These are phyloP conservation scores for Plasmopara viticola DNA, from an alignment of 352 stramenopile genomes.

Conservation along the genomic window DNA sequence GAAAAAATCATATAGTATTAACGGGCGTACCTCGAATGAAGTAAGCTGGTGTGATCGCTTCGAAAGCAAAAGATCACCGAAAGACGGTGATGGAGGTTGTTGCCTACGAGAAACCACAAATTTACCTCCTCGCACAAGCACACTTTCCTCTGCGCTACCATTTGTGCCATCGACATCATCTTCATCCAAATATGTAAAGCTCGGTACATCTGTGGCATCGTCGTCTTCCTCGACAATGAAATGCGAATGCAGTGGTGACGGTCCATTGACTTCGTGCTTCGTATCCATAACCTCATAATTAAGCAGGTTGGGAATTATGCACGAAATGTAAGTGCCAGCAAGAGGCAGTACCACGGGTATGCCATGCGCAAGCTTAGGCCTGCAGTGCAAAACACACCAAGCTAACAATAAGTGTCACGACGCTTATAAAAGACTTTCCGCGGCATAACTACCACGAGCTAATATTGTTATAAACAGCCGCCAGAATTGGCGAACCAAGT, in stretches of 20 bases:
- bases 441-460: conserved; percentile 39
- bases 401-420: conserved; percentile 1
- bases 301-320: conserved; percentile 63
- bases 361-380: conserved; percentile 46
- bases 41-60: conserved; percentile 42
- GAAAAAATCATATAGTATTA: not conserved
- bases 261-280: conserved; percentile 22
- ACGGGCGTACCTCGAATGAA: conserved; percentile 45
- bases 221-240: conserved; percentile 52
- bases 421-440: not conserved
- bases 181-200: conserved; percentile 34
- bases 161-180: conserved; percentile 9
- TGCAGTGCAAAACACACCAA: conserved; percentile 9
- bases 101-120: conserved; percentile 36
- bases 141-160: conserved; percentile 16
- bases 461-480: conserved; percentile 71
- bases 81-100: conserved; percentile 47
- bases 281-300: conserved; percentile 42
- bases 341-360: conserved; percentile 51
- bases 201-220: conserved; percentile 21
- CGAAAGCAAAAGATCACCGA: conserved; percentile 64
- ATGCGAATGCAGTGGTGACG: conserved; percentile 41
- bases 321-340: conserved; percentile 69
- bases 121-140: conserved; percentile 36
- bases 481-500: conserved; percentile 52